These are phyloP conservation scores for Dendrobium nobile DNA, from an alignment of 106 monocot species.

Conservation along the genomic window DNA sequence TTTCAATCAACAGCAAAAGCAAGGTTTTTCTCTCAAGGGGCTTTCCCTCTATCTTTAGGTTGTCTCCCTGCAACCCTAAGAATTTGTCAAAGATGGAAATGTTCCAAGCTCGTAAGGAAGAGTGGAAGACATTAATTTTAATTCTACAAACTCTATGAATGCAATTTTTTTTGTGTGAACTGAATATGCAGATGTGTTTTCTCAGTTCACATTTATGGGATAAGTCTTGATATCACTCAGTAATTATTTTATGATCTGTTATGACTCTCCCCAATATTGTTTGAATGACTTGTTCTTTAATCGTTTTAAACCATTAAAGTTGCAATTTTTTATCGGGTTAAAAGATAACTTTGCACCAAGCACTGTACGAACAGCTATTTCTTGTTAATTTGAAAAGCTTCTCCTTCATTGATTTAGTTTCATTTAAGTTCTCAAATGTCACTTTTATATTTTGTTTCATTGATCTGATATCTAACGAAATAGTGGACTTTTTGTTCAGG, in stretches of 20 bases:
- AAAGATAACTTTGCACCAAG: not conserved
- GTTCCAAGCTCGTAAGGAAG: not conserved
- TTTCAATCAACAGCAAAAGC: too few species aligned
- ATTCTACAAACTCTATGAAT: not conserved
- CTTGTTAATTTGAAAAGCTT: not conserved
- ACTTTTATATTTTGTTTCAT: not conserved
- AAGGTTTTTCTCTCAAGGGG: too few species aligned
- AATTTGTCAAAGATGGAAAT: not conserved
- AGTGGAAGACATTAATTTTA: not conserved
- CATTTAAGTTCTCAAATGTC: not conserved
- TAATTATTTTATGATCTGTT: not conserved
- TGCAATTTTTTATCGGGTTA: not conserved
- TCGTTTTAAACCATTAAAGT: too few species aligned
- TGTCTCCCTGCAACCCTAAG: not conserved
- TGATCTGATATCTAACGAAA: not conserved
- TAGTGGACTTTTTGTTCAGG: slow-evolving; percentile 19
- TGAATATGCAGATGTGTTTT: not conserved
- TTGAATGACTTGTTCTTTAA: not conserved
- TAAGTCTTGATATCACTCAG: not conserved
- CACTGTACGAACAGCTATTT: not conserved
- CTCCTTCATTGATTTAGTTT: not conserved
- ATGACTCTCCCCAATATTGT: not conserved
- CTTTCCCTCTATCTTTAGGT: too few species aligned
- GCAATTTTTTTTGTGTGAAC: not conserved
- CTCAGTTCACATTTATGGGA: not conserved